Evolutionary conservation across 2,329 filamentous ascomycete species (phyloP).

Genomic region (Elsinoe perseae): DNA sequence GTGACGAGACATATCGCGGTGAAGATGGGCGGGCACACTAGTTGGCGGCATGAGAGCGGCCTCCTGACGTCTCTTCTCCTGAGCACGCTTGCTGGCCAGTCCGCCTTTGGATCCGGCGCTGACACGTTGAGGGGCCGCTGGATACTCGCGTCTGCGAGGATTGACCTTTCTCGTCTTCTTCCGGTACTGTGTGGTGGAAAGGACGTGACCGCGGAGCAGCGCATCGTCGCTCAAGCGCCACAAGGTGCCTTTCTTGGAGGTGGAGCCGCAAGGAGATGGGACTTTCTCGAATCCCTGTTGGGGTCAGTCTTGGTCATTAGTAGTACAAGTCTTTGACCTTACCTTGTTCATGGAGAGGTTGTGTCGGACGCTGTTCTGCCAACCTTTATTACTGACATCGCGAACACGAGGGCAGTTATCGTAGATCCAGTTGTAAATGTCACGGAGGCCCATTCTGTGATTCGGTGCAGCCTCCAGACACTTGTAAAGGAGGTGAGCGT

Average conservation of each 20-base stretch:
- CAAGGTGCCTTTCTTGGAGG: slow-evolving; percentile 59
- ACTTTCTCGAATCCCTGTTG: slow-evolving; percentile 50
- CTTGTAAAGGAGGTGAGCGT: slow-evolving; percentile 71
- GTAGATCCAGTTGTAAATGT: slow-evolving; percentile 86
- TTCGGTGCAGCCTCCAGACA: slow-evolving; percentile 62
- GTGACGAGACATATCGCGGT: neutral
- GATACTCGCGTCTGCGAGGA: slow-evolving; percentile 10
- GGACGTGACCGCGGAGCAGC: slow-evolving; percentile 60
- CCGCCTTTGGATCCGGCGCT: slow-evolving; percentile 18
- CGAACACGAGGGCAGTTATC: slow-evolving; percentile 70
- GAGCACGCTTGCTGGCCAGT: slow-evolving; percentile 12
- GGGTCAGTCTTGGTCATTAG: slow-evolving; percentile 16
- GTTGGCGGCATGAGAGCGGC: neutral
- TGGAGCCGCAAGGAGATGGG: slow-evolving; percentile 32
- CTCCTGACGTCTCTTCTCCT: slow-evolving; percentile 1
- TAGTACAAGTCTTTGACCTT: slow-evolving; percentile 33
- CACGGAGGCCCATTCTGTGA: slow-evolving; percentile 68
- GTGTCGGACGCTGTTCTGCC: slow-evolving; percentile 93
- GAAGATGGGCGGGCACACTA: neutral
- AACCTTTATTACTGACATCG: slow-evolving; percentile 53
- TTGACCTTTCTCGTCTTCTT: slow-evolving; percentile 32
- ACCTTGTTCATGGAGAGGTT: slow-evolving; percentile 95
- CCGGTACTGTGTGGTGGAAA: slow-evolving; percentile 66
- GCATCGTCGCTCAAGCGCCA: slow-evolving; percentile 73
- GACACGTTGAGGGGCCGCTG: slow-evolving; percentile 16